These are phyloP conservation scores for Xanthoparmelia taractica DNA, from an alignment of 495 filamentous ascomycete species.

Conservation along the genomic window DNA sequence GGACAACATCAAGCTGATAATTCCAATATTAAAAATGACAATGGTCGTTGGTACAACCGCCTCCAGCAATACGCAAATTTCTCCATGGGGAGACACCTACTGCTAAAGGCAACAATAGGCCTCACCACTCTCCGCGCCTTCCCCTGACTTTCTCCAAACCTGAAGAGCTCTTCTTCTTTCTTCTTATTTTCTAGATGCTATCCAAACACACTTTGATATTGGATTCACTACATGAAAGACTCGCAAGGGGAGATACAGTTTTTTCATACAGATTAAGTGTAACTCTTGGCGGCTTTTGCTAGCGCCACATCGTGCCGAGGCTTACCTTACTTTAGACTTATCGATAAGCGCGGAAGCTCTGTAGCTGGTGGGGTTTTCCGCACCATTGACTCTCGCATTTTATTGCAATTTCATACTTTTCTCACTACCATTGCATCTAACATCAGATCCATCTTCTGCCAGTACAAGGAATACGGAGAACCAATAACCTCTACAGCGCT, in stretches of 20 bases:
- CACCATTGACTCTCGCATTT: background rate
- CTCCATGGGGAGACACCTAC: background rate
- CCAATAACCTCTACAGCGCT: background rate
- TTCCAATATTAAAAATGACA: background rate
- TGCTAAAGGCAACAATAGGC: background rate
- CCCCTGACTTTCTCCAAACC: too few species aligned
- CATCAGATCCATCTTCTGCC: background rate
- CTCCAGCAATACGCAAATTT: background rate
- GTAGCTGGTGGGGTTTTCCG: background rate
- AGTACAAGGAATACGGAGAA: background rate
- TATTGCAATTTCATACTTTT: background rate
- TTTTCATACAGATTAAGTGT: too few species aligned
- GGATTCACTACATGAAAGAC: too few species aligned
- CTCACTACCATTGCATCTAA: background rate
- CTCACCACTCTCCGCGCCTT: too few species aligned
- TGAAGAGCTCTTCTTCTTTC: too few species aligned
- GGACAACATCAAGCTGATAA: background rate
- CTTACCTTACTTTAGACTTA: background rate
- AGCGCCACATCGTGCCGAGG: background rate
- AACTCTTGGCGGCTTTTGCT: background rate
- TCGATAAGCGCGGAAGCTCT: conserved; percentile 8
- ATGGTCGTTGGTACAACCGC: background rate
- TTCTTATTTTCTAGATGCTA: too few species aligned
- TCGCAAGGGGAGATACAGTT: too few species aligned
- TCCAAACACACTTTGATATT: too few species aligned